Evolutionary conservation across 257 asterid species (phyloP).

Genomic region (Penstemon barbatus): DNA sequence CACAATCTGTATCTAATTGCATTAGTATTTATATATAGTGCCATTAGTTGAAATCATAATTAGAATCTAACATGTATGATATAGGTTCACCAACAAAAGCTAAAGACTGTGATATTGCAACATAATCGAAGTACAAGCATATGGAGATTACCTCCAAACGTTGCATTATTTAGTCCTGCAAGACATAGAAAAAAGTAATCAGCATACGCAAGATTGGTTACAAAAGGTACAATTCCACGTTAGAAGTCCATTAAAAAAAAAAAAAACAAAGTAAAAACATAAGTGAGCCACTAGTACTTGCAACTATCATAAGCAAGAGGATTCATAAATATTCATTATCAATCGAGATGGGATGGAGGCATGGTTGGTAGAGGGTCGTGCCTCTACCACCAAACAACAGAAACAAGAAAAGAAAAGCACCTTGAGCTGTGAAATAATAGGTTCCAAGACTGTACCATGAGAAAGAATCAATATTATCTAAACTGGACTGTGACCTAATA

Average conservation of each 20-base stretch:
- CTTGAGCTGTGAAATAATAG: too few relatives aligned
- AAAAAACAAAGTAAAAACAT: not conserved
- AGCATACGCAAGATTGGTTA: not conserved
- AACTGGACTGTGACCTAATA: too few relatives aligned
- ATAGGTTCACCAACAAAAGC: conserved; percentile 1
- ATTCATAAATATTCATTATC: not conserved
- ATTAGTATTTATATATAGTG: not conserved
- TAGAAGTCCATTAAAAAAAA: not conserved
- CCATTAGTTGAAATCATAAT: not conserved
- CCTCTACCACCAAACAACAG: not conserved
- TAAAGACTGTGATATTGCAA: conserved; percentile 8
- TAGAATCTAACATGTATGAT: conserved; percentile 5
- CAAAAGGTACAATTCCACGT: not conserved
- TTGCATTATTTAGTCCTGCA: conserved; percentile 23
- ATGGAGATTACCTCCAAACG: conserved; percentile 22
- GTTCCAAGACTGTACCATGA: too few relatives aligned
- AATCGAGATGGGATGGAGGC: not conserved
- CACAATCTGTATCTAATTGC: conserved; percentile 58
- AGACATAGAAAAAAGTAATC: not conserved
- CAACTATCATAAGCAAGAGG: too few relatives aligned
- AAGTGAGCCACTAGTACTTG: too few relatives aligned
- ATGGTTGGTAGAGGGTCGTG: not conserved
- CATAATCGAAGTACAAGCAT: conserved; percentile 2
- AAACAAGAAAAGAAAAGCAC: not conserved
- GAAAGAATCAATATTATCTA: too few relatives aligned